Evolutionary conservation across 2,329 filamentous ascomycete species (phyloP), one percentile per base, ranked within the genome.

Genomic region (Sporothrix globosa): DNA sequence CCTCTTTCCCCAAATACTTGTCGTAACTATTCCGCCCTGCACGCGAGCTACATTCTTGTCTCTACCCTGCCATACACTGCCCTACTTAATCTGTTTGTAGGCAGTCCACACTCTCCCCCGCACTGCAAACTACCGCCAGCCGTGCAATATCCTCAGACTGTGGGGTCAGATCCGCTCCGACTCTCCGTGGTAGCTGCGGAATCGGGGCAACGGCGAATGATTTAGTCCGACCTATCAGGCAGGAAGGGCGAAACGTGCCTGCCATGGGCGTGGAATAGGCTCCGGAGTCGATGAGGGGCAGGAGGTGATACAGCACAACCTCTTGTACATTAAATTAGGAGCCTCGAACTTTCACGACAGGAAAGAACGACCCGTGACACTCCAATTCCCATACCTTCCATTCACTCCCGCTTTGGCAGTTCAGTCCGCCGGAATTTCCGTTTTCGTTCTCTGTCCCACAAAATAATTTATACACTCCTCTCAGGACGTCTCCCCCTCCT

Each of bases 141-240:
- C 13, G 2, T 27, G 19, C 39, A 21, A 14, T 44, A 4, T 19
- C 34, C 34, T 21, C 34, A 11, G 30, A 44, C 30, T 24, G 39
- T 44, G 56, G 56, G 19, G 34, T 44, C 56, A 24, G 34, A 21
- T 44, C 39, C 56, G 56, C 21, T 61, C 56, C 56, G 44, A 14
- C 34, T 24, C 44, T 61, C 56, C 56, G 56, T 24, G 34, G 11
- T 11, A 14, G 14, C 34, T 44, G 39, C 17, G 56, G 56, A 24
- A 61, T 61, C 56, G 56, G 56, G 53, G 53, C 53, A 58, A 58
- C 53, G 53, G 53, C 27, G 27, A 54, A 9, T 53, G n/a, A 13
- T 2, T 24, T 24, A 53, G 50, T n/a, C 24, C 4, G 50, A 53
- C 6, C n/a, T 53, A 34, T 34, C 34, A 34, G 34, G 34, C 5